Conservation (phyloP, 192 early-diverging fungal species). For the Coemansia sp. region DNA sequence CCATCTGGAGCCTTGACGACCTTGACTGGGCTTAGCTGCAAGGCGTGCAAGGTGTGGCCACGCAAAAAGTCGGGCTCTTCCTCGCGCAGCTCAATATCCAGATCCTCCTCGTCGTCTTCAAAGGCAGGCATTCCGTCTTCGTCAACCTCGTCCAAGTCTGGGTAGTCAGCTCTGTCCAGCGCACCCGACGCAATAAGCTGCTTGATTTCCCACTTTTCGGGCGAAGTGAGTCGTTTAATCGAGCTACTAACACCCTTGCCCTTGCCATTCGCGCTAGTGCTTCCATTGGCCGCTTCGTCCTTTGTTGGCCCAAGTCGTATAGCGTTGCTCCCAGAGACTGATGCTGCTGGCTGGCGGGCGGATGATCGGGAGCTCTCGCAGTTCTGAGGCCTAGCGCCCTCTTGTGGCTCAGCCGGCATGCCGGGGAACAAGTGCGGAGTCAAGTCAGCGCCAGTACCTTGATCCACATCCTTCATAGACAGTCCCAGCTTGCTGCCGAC, state of each 20-base stretch:
- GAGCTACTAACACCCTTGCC: slow-evolving; percentile 27
- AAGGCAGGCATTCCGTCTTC: slow-evolving; percentile 76
- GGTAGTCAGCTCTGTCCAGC: slow-evolving; percentile 82
- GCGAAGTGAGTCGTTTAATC: slow-evolving; percentile 88
- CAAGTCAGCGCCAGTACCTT: slow-evolving; percentile 87
- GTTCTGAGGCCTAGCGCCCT: not conserved
- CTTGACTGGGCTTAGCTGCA: slow-evolving; percentile 94
- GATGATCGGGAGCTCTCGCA: slow-evolving; percentile 1
- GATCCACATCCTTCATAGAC: slow-evolving; percentile 97
- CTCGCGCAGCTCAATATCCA: slow-evolving; percentile 96
- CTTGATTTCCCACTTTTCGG: slow-evolving; percentile 97
- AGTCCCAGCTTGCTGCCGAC: slow-evolving; percentile 81
- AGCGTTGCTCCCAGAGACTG: slow-evolving; percentile 40
- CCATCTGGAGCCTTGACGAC: slow-evolving; percentile 99
- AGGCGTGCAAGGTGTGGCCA: slow-evolving; percentile 84
- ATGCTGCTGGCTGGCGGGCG: slow-evolving; percentile 6
- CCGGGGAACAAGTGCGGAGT: slow-evolving; percentile 77
- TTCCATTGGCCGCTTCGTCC: not conserved
- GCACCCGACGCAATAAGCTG: slow-evolving; percentile 97
- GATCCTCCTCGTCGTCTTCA: slow-evolving; percentile 91
- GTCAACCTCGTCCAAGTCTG: slow-evolving; percentile 81
- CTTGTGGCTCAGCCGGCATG: slow-evolving; percentile 19
- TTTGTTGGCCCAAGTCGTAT: slow-evolving; percentile 26
- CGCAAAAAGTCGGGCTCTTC: slow-evolving; percentile 95
- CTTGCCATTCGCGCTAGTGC: not conserved